Conservation (phyloP, 352 stramenopile genomes). For the Globisporangium emineosum region DNA sequence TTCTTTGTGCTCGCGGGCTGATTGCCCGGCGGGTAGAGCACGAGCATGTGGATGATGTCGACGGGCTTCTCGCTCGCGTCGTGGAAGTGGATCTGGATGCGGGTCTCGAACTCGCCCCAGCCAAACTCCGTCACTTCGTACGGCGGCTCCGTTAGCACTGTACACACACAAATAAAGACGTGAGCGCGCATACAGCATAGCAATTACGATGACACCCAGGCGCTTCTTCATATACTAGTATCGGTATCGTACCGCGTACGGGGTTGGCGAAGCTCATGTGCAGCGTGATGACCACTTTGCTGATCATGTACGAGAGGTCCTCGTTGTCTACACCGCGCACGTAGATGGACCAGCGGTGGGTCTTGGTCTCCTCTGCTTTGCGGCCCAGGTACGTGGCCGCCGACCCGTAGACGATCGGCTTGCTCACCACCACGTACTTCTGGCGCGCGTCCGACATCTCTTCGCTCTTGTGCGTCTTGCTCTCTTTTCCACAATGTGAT, state of each 20-base stretch:
- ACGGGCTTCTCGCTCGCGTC: constrained; percentile 91
- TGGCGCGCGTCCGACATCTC: constrained; percentile 76
- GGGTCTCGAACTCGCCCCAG: constrained; percentile 98
- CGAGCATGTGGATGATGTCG: constrained; percentile 88
- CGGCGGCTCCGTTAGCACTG: constrained; percentile 93
- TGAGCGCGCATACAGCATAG: neutral
- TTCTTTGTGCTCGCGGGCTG: constrained; percentile 90
- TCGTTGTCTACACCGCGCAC: constrained; percentile 91
- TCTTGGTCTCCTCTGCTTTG: constrained; percentile 93
- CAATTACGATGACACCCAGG: neutral
- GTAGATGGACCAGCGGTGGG: constrained; percentile 95
- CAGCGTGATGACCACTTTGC: constrained; percentile 97
- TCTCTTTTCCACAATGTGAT: too few relatives aligned
- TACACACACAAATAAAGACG: too few relatives aligned
- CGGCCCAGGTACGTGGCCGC: constrained; percentile 92
- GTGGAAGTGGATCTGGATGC: constrained; percentile 96
- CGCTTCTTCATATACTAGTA: too few relatives aligned
- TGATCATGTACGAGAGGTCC: constrained; percentile 93
- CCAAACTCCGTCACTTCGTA: constrained; percentile 96
- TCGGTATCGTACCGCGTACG: constrained; percentile 74
- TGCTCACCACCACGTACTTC: constrained; percentile 83
- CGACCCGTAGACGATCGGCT: constrained; percentile 95
- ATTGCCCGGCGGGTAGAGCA: constrained; percentile 80
- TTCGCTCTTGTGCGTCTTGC: neutral
- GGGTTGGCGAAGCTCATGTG: constrained; percentile 96